Base-by-base conservation (phyloP, 2,329 filamentous ascomycete genomes). In the Ophiostoma quercus region DNA sequence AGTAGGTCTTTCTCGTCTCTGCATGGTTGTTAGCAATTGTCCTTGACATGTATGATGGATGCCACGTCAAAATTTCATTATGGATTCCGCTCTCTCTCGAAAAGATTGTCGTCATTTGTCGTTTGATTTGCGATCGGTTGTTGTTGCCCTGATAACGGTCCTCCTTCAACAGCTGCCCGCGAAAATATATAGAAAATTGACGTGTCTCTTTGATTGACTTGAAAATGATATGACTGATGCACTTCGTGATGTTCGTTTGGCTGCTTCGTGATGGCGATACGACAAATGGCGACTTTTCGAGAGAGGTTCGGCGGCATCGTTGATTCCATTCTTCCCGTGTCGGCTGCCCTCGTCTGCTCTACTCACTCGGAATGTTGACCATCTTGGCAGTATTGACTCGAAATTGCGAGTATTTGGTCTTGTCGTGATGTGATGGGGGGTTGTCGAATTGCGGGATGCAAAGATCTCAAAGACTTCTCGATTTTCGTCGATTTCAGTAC, bases 331-430 rank as follows among this genome's bases (percentile, higher is more conserved):
- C n/a, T 16, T 47, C 29, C 25, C 9, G 11, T 41, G 39, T 41
- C 11, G n/a, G 1, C 29, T 25, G 57, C 69, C 6, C 14, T 37
- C 25, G n/a, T 63, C 54, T 60, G 8, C 22, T 37, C 66, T 69
- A 74, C 73, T 73, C 70, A 74, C 73, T 93, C 78, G 91, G 91
- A 84, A 93, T 88, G 90, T 94, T 94, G 83, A 94, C 91, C 91
- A 78, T 78, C 74, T 77, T 78, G 74, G 69, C 76, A 75, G 76
- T 73, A 67, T 71, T 73, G 67, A 47, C 71, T 69, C 68, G 66
- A 67, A n/a, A 51, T 39, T 47, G 16, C 65, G 22, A 66, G 68
- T 68, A 22, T 63, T 60, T 63, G 66, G 57, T 57, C n/a, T 70
- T 62, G 70, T 60, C 51, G 66, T 70, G 69, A 32, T 63, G 69